Conservation (phyloP, 2,329 filamentous ascomycete genomes). For the Ascochyta fabae region DNA sequence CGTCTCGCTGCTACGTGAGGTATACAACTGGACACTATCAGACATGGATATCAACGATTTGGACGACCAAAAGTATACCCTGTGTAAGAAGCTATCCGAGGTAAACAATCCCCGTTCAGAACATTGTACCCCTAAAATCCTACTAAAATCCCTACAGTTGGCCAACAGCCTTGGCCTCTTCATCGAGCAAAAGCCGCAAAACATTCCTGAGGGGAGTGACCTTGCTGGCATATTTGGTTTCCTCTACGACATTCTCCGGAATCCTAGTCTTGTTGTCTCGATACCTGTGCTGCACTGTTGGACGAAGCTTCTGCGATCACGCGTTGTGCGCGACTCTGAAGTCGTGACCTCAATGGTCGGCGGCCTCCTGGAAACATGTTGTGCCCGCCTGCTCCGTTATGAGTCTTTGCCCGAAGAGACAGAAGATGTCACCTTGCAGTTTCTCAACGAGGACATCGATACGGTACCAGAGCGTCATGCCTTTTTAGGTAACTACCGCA, state of each 20-base stretch:
- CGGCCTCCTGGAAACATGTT: slow-evolving; percentile 81
- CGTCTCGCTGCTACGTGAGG: slow-evolving; percentile 72
- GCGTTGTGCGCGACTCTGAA: slow-evolving; percentile 70
- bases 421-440: slow-evolving; percentile 78
- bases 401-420: slow-evolving; percentile 85
- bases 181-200: slow-evolving; percentile 76
- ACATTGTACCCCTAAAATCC: slow-evolving; percentile 10
- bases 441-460: slow-evolving; percentile 92
- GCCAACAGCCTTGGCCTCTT: slow-evolving; percentile 85
- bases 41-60: slow-evolving; percentile 81
- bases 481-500: slow-evolving; percentile 92
- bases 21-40: slow-evolving; percentile 81
- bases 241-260: slow-evolving; percentile 78
- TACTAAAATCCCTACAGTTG: slow-evolving; percentile 62
- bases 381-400: slow-evolving; percentile 82
- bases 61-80: slow-evolving; percentile 88
- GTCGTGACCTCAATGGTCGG: slow-evolving; percentile 69
- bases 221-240: slow-evolving; percentile 79
- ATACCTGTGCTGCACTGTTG: slow-evolving; percentile 91
- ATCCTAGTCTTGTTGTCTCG: slow-evolving; percentile 87
- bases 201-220: slow-evolving; percentile 70
- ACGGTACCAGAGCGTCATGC: slow-evolving; percentile 92
- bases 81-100: slow-evolving; percentile 94
- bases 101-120: slow-evolving; percentile 54
- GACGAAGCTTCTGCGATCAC: slow-evolving; percentile 79